phyloP scores from a whole-genome alignment of 2,329 filamentous ascomycete species.

The Lasiodiplodia theobromae region DNA sequence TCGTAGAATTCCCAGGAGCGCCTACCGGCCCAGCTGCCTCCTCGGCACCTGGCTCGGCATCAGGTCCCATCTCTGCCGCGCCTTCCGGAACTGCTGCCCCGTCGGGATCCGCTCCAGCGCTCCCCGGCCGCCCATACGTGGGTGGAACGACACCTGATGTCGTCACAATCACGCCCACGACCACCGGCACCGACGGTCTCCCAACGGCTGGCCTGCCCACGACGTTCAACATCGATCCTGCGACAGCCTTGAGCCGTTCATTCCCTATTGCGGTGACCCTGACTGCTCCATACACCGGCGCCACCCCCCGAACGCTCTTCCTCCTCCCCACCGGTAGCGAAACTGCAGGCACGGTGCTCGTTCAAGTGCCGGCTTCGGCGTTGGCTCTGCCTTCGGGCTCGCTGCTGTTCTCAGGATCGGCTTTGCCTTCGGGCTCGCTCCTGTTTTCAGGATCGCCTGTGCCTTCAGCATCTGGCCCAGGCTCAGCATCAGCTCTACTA shows the following conservation, averaged over 20 bases:
- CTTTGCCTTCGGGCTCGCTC: not conserved
- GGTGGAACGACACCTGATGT: not conserved
- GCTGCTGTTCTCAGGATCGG: no score
- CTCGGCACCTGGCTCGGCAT: no score
- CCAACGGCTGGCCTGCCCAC: not conserved
- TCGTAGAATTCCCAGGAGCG: not conserved
- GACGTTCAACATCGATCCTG: not conserved
- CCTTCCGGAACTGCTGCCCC: no score
- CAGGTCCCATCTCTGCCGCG: no score
- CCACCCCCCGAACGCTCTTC: not conserved
- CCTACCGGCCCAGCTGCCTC: not conserved
- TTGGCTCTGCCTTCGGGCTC: not conserved
- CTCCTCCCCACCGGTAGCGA: not conserved
- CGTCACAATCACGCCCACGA: not conserved
- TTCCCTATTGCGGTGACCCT: not conserved
- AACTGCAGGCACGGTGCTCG: not conserved
- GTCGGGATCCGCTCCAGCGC: no score
- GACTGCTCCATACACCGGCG: conserved; percentile 8
- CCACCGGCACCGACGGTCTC: not conserved
- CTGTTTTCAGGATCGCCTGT: no score
- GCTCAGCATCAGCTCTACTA: not conserved
- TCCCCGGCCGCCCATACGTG: not conserved
- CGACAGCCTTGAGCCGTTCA: not conserved
- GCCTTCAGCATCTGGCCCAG: not conserved
- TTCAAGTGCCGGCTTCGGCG: not conserved